Evolutionary conservation across 345 rosid species (phyloP).

Genomic region (Mallotus nudiflorus): DNA sequence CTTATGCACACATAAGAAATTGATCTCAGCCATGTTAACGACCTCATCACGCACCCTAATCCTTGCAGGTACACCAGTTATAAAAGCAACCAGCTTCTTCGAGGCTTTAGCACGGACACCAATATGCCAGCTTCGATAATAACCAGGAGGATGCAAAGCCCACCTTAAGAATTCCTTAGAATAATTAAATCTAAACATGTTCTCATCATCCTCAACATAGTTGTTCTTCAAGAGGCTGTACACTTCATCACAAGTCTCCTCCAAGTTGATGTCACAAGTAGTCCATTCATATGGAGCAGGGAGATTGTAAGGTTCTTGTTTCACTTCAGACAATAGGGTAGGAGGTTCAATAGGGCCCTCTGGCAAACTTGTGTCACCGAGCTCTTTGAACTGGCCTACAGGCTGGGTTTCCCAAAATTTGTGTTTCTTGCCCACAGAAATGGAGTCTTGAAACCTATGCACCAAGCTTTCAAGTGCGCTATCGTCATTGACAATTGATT

Average conservation of each 20-base stretch:
- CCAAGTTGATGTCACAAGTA: constrained; percentile 78
- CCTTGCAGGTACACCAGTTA: constrained; percentile 86
- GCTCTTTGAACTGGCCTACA: constrained; percentile 79
- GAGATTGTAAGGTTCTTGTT: constrained; percentile 90
- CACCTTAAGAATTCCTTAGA: constrained; percentile 92
- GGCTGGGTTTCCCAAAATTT: constrained; percentile 97
- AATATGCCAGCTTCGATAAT: constrained; percentile 78
- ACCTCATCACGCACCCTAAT: constrained; percentile 74
- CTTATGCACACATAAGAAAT: constrained; percentile 94
- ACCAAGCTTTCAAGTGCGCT: constrained; percentile 60
- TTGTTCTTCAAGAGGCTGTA: constrained; percentile 77
- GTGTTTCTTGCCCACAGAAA: constrained; percentile 55
- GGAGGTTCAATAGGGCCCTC: constrained; percentile 83
- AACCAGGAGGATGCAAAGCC: constrained; percentile 90
- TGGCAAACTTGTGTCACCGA: constrained; percentile 64
- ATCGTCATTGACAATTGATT: constrained; percentile 37
- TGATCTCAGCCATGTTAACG: constrained; percentile 90
- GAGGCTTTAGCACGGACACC: constrained; percentile 86
- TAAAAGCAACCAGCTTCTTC: constrained; percentile 85
- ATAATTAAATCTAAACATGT: constrained; percentile 94
- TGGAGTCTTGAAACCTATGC: constrained; percentile 64
- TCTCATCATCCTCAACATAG: constrained; percentile 94
- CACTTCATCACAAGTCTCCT: constrained; percentile 75
- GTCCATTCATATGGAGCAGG: constrained; percentile 80
- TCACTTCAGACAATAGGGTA: constrained; percentile 65